Conservation (phyloP, 805 yeast genomes). For the Ogataea saltuana region DNA sequence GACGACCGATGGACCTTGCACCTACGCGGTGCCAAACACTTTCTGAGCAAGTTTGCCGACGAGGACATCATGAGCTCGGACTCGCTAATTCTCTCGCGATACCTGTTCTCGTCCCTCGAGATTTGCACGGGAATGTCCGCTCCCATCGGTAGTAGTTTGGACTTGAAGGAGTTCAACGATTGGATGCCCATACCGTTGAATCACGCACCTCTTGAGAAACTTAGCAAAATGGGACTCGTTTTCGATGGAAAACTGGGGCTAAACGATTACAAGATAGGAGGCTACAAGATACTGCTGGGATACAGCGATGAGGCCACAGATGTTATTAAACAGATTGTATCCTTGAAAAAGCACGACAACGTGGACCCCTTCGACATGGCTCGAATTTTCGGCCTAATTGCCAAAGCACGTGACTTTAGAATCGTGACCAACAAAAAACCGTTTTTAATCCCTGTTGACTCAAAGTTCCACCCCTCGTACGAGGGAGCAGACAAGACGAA, state of each 20-base stretch:
- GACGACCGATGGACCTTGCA: constrained; percentile 63
- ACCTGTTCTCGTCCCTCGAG: constrained; percentile 49
- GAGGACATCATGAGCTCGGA: constrained; percentile 13
- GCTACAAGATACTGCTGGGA: constrained; percentile 32
- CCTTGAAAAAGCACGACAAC: constrained; percentile 13
- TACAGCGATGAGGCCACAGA: constrained; percentile 30
- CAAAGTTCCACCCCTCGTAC: constrained; percentile 33
- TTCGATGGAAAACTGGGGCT: constrained; percentile 24
- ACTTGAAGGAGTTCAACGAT: constrained; percentile 42
- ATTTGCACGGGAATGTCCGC: constrained; percentile 55
- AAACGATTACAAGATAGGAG: constrained; percentile 19
- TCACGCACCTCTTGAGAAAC: constrained; percentile 26
- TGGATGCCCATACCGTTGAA: constrained; percentile 32
- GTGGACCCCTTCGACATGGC: constrained; percentile 20
- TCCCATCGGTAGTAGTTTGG: constrained; percentile 51
- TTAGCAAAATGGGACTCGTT: constrained; percentile 29
- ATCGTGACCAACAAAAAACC: constrained; percentile 28
- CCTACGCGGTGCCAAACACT: constrained; percentile 62
- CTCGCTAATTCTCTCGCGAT: constrained; percentile 26
- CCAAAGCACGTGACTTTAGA: constrained; percentile 25
- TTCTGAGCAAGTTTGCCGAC: constrained; percentile 45
- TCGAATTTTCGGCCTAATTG: constrained; percentile 24
- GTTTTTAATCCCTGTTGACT: constrained; percentile 24
- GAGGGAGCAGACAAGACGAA: constrained; percentile 27
- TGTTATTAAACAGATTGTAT: constrained; percentile 27